A percentile compares a stretch with the other conserved stretches of the same genome.
These are phyloP conservation scores for Rhodomyrtus tomentosa DNA, from an alignment of 345 rosid species.

Conservation along the genomic window DNA sequence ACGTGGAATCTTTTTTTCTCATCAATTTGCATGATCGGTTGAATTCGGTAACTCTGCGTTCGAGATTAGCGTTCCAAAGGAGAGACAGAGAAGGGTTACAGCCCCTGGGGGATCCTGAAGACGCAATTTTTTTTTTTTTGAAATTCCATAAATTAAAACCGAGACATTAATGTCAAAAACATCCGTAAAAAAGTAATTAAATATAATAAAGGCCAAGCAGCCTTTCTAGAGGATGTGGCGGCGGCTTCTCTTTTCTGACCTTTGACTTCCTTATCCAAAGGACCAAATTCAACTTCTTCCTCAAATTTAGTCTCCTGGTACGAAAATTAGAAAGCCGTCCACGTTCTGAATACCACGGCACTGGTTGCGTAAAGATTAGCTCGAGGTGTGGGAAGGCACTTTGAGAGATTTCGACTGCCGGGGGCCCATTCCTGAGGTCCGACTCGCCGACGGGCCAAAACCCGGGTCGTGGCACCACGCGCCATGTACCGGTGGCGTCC, in stretches of 20 bases:
- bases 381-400: background rate
- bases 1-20: background rate
- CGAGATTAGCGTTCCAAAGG: background rate
- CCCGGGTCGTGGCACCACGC: background rate
- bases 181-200: background rate
- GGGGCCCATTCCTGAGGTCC: background rate
- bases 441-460: background rate
- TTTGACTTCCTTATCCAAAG: background rate
- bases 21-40: background rate
- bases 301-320: background rate
- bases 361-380: background rate
- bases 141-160: background rate
- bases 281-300: background rate
- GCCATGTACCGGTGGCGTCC: background rate
- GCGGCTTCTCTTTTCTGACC: background rate
- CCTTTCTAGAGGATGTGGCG: background rate
- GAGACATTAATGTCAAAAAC: background rate
- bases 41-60: background rate
- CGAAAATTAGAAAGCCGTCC: background rate
- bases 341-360: background rate
- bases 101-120: background rate
- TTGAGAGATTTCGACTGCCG: background rate
- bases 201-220: background rate
- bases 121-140: background rate
- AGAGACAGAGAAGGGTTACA: too few relatives aligned